Conservation (phyloP, 805 yeast genomes). For the Diddensiella caesifluorescens region DNA sequence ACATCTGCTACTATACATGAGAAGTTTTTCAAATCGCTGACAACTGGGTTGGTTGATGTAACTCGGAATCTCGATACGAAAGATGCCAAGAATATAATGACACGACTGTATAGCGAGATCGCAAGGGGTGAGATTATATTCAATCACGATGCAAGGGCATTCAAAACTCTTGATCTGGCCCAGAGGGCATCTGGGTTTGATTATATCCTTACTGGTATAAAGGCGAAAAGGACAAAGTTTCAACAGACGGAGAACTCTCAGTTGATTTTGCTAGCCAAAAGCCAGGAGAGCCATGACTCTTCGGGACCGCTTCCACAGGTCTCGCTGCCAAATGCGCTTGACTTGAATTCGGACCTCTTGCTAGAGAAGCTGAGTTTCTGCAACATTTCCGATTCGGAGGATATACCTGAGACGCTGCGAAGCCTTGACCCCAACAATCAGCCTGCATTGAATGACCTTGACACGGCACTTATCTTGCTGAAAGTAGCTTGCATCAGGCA, state of each 20-base stretch:
- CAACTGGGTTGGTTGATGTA: constrained; percentile 15
- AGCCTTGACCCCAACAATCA: constrained; percentile 74
- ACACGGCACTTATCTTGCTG: constrained; percentile 67
- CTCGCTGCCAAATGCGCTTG: constrained; percentile 34
- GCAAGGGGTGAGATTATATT: constrained; percentile 44
- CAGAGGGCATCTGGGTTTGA: constrained; percentile 52
- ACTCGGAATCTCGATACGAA: background rate
- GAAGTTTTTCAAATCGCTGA: constrained; percentile 18
- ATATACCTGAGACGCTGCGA: constrained; percentile 33
- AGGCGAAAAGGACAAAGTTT: constrained; percentile 79
- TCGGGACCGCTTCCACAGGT: constrained; percentile 15
- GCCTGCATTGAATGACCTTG: constrained; percentile 65
- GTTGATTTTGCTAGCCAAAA: constrained; percentile 67
- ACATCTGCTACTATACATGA: constrained; percentile 28
- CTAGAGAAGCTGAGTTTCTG: constrained; percentile 69
- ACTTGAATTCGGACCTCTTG: constrained; percentile 68
- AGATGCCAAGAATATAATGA: constrained; percentile 18
- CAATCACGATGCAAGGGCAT: constrained; percentile 29
- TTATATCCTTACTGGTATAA: constrained; percentile 76
- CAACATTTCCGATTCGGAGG: constrained; percentile 36
- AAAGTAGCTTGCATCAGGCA: constrained; percentile 58
- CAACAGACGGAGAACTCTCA: constrained; percentile 70
- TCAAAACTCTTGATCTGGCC: constrained; percentile 23
- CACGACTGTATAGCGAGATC: constrained; percentile 52
- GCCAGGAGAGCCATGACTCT: constrained; percentile 20